Conservation (phyloP, 345 rosid genomes). For the Dovyalis caffra region DNA sequence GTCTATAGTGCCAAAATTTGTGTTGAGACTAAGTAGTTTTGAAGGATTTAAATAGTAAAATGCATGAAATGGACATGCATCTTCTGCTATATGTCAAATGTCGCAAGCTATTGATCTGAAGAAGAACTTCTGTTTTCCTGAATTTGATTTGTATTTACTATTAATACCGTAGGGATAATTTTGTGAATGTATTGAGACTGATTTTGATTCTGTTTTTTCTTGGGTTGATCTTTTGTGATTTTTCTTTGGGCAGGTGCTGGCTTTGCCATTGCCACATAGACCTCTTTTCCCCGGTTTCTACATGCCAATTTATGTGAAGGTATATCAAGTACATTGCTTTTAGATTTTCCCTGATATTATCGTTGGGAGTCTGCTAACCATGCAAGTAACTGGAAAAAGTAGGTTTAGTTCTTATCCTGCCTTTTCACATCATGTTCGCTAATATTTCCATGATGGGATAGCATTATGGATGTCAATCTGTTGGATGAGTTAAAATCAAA, state of each 20-base stretch:
- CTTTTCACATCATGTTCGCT: neutral
- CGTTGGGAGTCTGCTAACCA: neutral
- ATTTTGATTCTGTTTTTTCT: neutral
- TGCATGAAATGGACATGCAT: neutral
- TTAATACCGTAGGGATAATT: neutral
- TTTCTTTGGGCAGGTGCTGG: slow-evolving; percentile 66
- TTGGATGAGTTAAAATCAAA: neutral
- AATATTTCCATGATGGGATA: neutral
- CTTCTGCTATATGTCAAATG: neutral
- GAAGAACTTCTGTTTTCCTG: neutral
- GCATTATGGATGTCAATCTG: neutral
- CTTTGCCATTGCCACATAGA: slow-evolving; percentile 85
- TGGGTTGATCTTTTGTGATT: slow-evolving; percentile 15
- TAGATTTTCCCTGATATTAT: neutral
- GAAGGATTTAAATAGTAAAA: neutral
- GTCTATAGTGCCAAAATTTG: too few species aligned
- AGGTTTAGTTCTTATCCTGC: neutral
- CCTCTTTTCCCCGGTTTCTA: slow-evolving; percentile 97
- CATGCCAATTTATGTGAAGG: slow-evolving; percentile 98
- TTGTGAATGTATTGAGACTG: neutral
- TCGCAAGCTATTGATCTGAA: neutral
- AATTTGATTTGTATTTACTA: neutral
- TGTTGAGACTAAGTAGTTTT: too few species aligned
- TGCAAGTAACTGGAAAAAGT: neutral
- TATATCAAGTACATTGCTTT: slow-evolving; percentile 24